These are phyloP conservation scores for Taiozyma sp. DNA, from an alignment of 1,139 yeast genomes.

Conservation along the genomic window DNA sequence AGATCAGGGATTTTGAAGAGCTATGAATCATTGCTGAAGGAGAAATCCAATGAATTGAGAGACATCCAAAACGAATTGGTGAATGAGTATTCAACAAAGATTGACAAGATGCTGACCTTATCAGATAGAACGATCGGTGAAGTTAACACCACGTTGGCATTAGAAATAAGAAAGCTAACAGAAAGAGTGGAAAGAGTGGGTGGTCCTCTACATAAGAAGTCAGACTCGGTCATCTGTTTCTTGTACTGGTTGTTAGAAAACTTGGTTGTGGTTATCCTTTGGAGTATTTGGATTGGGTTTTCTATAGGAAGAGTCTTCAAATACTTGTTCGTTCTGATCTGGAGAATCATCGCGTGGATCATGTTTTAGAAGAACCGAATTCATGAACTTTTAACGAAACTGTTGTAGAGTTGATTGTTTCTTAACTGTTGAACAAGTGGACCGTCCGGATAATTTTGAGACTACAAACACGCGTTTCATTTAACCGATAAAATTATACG, in stretches of 20 bases:
- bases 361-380: slow-evolving; percentile 14
- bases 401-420: neutral
- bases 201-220: slow-evolving; percentile 23
- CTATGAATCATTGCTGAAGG: slow-evolving; percentile 10
- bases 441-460: neutral
- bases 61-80: slow-evolving; percentile 27
- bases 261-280: slow-evolving; percentile 55
- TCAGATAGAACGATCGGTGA: slow-evolving; percentile 81
- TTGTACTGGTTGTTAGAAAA: slow-evolving; percentile 38
- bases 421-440: neutral
- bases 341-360: slow-evolving; percentile 40
- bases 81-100: slow-evolving; percentile 36
- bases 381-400: neutral
- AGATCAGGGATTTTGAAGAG: slow-evolving; percentile 1
- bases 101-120: slow-evolving; percentile 62
- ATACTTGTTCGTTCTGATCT: slow-evolving; percentile 31
- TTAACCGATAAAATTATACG: neutral
- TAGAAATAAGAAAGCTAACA: slow-evolving; percentile 65
- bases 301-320: slow-evolving; percentile 44
- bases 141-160: slow-evolving; percentile 73
- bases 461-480: neutral
- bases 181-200: slow-evolving; percentile 61
- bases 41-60: slow-evolving; percentile 18
- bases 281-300: slow-evolving; percentile 70
- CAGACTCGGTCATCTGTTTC: slow-evolving; percentile 18